These are phyloP conservation scores for Daldinia decipiens DNA, from an alignment of 495 filamentous ascomycete genomes.

Conservation along the genomic window DNA sequence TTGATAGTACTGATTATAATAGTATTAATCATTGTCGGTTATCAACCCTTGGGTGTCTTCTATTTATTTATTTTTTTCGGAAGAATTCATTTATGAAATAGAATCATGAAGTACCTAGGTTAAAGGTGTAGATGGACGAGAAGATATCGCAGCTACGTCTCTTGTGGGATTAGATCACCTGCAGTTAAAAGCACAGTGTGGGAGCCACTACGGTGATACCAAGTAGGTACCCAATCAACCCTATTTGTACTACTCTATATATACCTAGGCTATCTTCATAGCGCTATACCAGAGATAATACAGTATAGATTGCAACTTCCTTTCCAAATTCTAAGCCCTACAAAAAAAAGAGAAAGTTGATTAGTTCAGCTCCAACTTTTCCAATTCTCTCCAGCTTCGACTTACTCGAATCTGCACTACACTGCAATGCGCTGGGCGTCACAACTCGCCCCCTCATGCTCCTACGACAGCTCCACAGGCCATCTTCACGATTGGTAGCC, in stretches of 20 bases:
- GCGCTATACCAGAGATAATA: slow-evolving; percentile 8
- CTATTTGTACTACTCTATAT: background rate
- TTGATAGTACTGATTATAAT: background rate
- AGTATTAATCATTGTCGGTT: slow-evolving; percentile 7
- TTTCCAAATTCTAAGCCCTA: slow-evolving; percentile 7
- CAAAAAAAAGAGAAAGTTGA: background rate
- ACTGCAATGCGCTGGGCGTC: slow-evolving; percentile 42
- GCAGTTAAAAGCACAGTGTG: slow-evolving; percentile 19
- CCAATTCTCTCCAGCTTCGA: background rate
- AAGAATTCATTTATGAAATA: background rate
- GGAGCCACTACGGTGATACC: background rate
- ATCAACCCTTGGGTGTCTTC: too few species aligned
- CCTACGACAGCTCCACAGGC: slow-evolving; percentile 55
- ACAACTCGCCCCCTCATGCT: slow-evolving; percentile 47
- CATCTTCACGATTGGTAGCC: slow-evolving; percentile 49
- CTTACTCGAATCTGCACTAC: slow-evolving; percentile 20
- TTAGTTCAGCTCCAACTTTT: slow-evolving; percentile 25
- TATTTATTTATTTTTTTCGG: background rate
- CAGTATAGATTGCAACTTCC: slow-evolving; percentile 7
- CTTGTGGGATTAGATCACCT: slow-evolving; percentile 21
- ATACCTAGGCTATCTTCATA: background rate
- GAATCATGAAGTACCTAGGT: slow-evolving; percentile 12
- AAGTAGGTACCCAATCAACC: slow-evolving; percentile 11
- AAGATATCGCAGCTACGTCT: slow-evolving; percentile 12
- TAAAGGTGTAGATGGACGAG: slow-evolving; percentile 9